Evolutionary conservation across 495 filamentous ascomycete genomes (phyloP).

Genomic region (Penicillium tannophilum): DNA sequence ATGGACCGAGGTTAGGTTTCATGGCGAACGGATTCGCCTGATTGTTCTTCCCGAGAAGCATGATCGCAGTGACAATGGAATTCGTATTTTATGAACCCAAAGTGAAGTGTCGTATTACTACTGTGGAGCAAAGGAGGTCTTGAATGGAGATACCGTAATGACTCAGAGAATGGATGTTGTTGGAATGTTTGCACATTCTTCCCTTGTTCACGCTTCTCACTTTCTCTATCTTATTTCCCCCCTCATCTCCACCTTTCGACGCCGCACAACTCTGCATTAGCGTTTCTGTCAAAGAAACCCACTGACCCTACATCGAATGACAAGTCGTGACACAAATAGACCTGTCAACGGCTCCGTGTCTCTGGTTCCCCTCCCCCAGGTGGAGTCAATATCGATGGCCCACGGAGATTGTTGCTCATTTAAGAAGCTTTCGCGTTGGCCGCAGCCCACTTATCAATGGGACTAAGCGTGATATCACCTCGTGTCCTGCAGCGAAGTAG

Average conservation of each 20-base stretch:
- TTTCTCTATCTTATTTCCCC: neutral
- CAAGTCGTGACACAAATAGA: constrained; percentile 11
- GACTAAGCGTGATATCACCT: constrained; percentile 12
- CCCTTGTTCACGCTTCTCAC: neutral
- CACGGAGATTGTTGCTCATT: constrained; percentile 18
- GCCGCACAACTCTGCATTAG: constrained; percentile 15
- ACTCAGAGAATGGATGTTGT: neutral
- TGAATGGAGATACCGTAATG: neutral
- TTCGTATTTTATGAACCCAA: no score
- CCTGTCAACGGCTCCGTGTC: constrained; percentile 28
- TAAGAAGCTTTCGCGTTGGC: constrained; percentile 7
- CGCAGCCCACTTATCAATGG: constrained; percentile 18
- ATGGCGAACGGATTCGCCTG: constrained; percentile 12
- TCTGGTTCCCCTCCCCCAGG: constrained; percentile 5
- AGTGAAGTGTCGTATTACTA: no score
- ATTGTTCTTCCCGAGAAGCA: constrained; percentile 11
- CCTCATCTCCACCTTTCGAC: constrained; percentile 14
- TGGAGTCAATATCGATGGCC: constrained; percentile 8
- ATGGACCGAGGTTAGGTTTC: constrained; percentile 4
- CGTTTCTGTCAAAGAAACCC: constrained; percentile 17
- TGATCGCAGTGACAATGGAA: neutral
- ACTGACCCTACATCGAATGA: constrained; percentile 15
- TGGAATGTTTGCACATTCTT: constrained; percentile 2
- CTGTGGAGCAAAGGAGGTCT: no score
- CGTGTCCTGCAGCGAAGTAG: constrained; percentile 5